phyloP scores from a whole-genome alignment of 768 basidiomycete genomes.

The Hydnomerulius pinastri region DNA sequence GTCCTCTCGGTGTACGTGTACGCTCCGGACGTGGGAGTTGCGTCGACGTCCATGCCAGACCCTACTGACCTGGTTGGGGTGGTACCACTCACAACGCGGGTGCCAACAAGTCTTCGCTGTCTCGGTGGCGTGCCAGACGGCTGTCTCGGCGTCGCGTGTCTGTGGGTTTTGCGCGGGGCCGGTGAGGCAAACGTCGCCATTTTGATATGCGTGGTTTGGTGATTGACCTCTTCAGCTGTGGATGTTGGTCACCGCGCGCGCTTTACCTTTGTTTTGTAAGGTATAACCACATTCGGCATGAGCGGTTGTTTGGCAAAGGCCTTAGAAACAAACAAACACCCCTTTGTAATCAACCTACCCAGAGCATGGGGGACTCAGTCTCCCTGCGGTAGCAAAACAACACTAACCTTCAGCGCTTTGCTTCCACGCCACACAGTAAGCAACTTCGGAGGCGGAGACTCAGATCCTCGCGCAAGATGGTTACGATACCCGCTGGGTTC shows the following conservation, averaged over 20 bases:
- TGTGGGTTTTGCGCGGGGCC: constrained; percentile 53
- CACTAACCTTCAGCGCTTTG: no score
- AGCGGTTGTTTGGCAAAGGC: no score
- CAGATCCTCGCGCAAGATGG: no score
- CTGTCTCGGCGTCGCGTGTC: constrained; percentile 29
- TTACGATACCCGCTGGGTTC: constrained; percentile 43
- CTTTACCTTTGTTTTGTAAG: not conserved
- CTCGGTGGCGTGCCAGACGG: constrained; percentile 26
- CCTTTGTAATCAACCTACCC: no score
- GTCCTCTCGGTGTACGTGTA: constrained; percentile 40
- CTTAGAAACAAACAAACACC: no score
- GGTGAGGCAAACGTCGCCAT: constrained; percentile 62
- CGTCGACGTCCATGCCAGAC: constrained; percentile 72
- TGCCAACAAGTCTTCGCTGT: constrained; percentile 26
- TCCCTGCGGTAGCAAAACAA: no score
- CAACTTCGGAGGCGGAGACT: no score
- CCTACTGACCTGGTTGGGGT: constrained; percentile 36
- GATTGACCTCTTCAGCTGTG: no score
- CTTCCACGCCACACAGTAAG: no score
- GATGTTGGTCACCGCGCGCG: not conserved
- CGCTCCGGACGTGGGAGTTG: constrained; percentile 42
- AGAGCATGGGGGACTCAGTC: no score
- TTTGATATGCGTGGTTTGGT: constrained; percentile 7
- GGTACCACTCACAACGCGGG: constrained; percentile 17
- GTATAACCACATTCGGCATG: no score